Percentiles rank a stretch among this genome's conserved stretches.
Evolutionary conservation across 23 red algal genomes (phyloP).

Genomic region (Gracilariopsis chorda): DNA sequence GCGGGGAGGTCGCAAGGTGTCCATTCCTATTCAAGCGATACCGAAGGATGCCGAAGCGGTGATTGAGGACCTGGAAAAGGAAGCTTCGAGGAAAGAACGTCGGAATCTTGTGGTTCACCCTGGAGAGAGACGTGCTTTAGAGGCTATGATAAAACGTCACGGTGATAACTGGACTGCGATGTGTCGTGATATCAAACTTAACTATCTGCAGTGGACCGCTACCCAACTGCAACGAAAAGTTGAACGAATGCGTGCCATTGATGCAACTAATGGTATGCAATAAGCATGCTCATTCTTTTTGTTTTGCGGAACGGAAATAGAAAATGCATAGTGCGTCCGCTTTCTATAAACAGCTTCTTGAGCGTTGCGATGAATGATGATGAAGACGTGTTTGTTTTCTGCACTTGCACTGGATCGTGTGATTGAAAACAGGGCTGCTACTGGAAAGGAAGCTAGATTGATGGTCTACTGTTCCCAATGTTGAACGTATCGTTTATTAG

Average conservation of each 20-base stretch:
- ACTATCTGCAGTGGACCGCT: constrained; percentile 63
- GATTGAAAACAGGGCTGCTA: too few relatives aligned
- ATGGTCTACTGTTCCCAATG: too few relatives aligned
- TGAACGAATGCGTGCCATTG: constrained; percentile 23
- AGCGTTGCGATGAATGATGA: too few relatives aligned
- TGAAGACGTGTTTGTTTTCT: too few relatives aligned
- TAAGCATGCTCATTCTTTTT: too few relatives aligned
- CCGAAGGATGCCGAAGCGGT: neutral
- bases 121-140: constrained; percentile 39
- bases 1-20: neutral
- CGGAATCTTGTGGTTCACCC: constrained; percentile 32
- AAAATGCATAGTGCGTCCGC: too few relatives aligned
- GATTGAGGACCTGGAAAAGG: constrained; percentile 22
- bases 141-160: constrained; percentile 13
- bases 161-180: constrained; percentile 57
- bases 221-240: constrained; percentile 38
- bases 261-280: neutral
- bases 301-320: too few relatives aligned
- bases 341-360: too few relatives aligned
- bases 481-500: too few relatives aligned
- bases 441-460: too few relatives aligned
- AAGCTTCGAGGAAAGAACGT: constrained; percentile 26
- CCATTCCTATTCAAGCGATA: neutral
- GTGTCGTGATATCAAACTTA: constrained; percentile 66
- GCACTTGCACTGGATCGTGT: too few relatives aligned